phyloP scores from a whole-genome alignment of 2,329 filamentous ascomycete genomes.

The Penicillium nordicum region DNA sequence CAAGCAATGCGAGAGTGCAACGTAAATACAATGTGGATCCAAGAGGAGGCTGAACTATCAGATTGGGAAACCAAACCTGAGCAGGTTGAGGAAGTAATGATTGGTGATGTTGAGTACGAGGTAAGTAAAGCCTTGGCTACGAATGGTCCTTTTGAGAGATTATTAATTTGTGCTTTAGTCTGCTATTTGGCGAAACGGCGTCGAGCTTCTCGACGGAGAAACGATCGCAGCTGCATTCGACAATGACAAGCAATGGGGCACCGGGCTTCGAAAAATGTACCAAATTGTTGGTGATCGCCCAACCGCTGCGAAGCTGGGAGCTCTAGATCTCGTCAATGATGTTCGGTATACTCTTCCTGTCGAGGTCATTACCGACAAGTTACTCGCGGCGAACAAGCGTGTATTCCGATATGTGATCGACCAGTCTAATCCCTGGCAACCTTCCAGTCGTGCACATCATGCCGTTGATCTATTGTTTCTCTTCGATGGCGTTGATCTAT shows the following conservation, averaged over 20 bases:
- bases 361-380: conserved; percentile 29
- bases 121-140: conserved; percentile 18
- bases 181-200: conserved; percentile 45
- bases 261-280: conserved; percentile 40
- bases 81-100: conserved; percentile 37
- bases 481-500: conserved; percentile 42
- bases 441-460: conserved; percentile 47
- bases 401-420: conserved; percentile 46
- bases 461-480: conserved; percentile 48
- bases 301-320: conserved; percentile 41
- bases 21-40: conserved; percentile 44
- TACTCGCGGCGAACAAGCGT: conserved; percentile 22
- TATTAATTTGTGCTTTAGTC: conserved; percentile 30
- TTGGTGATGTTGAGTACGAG: conserved; percentile 47
- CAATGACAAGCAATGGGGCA: conserved; percentile 27
- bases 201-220: conserved; percentile 36
- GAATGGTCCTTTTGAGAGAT: background rate
- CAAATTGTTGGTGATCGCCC: conserved; percentile 41
- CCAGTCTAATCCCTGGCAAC: conserved; percentile 48
- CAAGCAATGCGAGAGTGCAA: conserved; percentile 36
- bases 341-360: conserved; percentile 31
- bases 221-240: conserved; percentile 38
- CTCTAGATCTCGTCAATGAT: conserved; percentile 37
- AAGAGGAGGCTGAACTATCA: conserved; percentile 36
- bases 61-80: conserved; percentile 39